Evolutionary conservation across 1,284 basidiomycete species (phyloP).

Genomic region (Agroathelia rolfsii): DNA sequence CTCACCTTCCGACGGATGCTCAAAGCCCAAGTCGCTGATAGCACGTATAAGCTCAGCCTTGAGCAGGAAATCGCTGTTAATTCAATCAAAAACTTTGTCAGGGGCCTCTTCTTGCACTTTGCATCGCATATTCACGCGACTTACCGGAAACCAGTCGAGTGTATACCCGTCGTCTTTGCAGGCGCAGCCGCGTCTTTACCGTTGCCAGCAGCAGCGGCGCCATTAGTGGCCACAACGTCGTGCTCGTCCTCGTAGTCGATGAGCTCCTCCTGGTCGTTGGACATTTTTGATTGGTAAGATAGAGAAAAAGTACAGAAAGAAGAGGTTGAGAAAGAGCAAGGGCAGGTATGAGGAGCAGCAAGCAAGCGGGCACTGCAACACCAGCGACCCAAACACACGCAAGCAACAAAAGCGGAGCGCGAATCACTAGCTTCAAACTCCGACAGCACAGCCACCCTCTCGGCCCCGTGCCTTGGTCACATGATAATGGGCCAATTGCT

Average conservation of each 20-base stretch:
- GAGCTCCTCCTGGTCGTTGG: slow-evolving; percentile 75
- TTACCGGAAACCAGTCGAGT: slow-evolving; percentile 91
- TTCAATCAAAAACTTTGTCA: slow-evolving; percentile 1
- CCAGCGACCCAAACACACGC: too few relatives aligned
- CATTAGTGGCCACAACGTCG: slow-evolving; percentile 65
- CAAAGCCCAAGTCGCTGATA: slow-evolving; percentile 98
- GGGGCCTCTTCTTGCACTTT: background rate
- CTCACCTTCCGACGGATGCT: slow-evolving; percentile 98
- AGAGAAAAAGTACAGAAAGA: too few relatives aligned
- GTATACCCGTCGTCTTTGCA: slow-evolving; percentile 88
- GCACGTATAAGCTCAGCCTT: slow-evolving; percentile 96
- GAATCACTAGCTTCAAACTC: too few relatives aligned
- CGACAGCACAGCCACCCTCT: too few relatives aligned
- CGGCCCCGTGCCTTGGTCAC: too few relatives aligned
- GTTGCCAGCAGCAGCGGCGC: slow-evolving; percentile 35
- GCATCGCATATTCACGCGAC: too few relatives aligned
- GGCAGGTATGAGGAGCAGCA: slow-evolving; percentile 23
- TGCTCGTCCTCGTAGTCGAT: slow-evolving; percentile 96
- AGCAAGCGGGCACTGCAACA: too few relatives aligned
- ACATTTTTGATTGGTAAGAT: slow-evolving; percentile 35
- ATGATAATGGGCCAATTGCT: too few relatives aligned
- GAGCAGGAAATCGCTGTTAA: slow-evolving; percentile 82
- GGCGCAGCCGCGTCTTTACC: slow-evolving; percentile 42
- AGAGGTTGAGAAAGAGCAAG: slow-evolving; percentile 17
- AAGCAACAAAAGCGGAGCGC: too few relatives aligned